phyloP scores from a whole-genome alignment of 2,329 filamentous ascomycete species.

The Paraphaeosphaeria minitans region DNA sequence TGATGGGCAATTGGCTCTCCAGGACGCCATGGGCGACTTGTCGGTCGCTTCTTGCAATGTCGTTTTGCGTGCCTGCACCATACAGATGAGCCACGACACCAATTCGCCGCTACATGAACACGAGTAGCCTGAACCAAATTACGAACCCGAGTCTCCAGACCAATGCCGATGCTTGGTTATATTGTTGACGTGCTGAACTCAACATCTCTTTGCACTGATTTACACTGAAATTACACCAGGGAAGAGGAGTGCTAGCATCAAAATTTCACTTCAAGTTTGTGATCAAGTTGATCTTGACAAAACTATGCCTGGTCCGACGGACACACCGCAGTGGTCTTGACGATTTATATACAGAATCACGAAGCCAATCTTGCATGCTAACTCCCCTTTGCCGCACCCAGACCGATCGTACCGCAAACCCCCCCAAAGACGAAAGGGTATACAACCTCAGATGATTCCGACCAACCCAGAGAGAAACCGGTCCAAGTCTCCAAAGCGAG shows the following conservation, averaged over 20 bases:
- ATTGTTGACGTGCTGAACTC: background rate
- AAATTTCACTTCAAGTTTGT: too few species aligned
- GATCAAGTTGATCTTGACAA: conserved; percentile 13
- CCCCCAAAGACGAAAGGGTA: conserved; percentile 39
- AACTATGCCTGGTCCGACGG: conserved; percentile 13
- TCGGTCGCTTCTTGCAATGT: background rate
- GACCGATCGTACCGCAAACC: conserved; percentile 21
- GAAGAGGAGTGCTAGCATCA: background rate
- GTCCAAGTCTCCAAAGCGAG: background rate
- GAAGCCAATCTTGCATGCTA: conserved; percentile 22
- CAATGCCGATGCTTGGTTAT: background rate
- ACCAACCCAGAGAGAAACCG: conserved; percentile 20
- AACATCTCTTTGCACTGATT: background rate
- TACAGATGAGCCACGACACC: background rate
- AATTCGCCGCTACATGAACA: background rate
- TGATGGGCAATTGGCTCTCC: background rate
- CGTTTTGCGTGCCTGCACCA: background rate
- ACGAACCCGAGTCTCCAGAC: background rate
- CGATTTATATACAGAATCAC: conserved; percentile 30
- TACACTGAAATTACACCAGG: background rate
- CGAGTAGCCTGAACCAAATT: background rate
- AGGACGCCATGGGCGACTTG: background rate
- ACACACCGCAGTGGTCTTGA: conserved; percentile 3
- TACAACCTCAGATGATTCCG: conserved; percentile 36
- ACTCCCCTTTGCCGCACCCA: conserved; percentile 9